phyloP scores from a whole-genome alignment of 1,139 yeast genomes.

The Protomyces gravidus region DNA sequence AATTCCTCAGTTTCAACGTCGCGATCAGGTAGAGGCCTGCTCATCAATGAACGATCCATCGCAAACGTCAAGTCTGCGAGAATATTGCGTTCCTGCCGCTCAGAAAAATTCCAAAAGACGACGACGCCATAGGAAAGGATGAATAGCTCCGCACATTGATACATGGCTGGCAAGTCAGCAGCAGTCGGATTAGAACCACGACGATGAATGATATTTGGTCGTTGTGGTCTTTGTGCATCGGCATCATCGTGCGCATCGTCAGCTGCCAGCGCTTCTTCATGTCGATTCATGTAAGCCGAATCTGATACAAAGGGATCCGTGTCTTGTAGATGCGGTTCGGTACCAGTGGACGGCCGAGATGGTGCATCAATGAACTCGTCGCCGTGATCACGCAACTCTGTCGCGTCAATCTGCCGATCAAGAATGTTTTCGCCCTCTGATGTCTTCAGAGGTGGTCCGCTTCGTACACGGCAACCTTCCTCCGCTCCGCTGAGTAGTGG shows the following conservation, averaged over 20 bases:
- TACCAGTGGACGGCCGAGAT: conserved; percentile 4
- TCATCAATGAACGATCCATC: conserved; percentile 48
- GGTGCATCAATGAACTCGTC: conserved; percentile 27
- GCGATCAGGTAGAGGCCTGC: conserved; percentile 76
- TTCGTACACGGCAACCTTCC: conserved; percentile 75
- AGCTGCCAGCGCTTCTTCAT: conserved; percentile 8
- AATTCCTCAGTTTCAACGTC: conserved; percentile 94
- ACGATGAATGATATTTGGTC: background rate
- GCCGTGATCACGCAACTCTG: conserved; percentile 27
- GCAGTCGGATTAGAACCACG: conserved; percentile 23
- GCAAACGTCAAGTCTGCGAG: conserved; percentile 89
- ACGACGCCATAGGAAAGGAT: conserved; percentile 88
- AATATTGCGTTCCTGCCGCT: conserved; percentile 84
- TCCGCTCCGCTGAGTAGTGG: conserved; percentile 77
- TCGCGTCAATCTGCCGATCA: conserved; percentile 23
- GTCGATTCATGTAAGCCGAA: background rate
- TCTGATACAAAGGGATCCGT: background rate
- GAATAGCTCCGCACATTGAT: conserved; percentile 47
- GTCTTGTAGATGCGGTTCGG: conserved; percentile 17
- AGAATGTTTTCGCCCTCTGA: conserved; percentile 21
- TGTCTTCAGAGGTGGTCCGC: conserved; percentile 45
- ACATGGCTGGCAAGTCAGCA: conserved; percentile 28
- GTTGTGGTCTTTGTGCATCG: background rate
- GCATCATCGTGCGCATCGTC: conserved; percentile 9
- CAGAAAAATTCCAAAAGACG: conserved; percentile 95